Conservation (phyloP, 129 eudicot species). For the Dittrichia graveolens region DNA sequence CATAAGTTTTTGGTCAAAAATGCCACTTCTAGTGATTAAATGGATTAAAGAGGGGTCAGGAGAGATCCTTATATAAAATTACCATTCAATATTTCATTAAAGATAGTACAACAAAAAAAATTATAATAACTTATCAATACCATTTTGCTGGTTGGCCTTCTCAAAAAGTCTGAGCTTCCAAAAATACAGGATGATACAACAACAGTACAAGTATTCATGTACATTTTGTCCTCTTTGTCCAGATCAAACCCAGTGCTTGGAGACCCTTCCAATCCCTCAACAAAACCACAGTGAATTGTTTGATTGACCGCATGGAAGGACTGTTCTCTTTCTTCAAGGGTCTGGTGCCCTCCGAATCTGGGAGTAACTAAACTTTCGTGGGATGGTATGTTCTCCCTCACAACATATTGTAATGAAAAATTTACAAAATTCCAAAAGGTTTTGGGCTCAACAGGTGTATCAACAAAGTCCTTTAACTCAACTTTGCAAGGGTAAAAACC, state of each 20-base stretch:
- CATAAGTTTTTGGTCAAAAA: background rate
- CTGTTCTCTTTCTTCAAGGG: conserved; percentile 74
- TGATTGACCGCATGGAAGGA: conserved; percentile 70
- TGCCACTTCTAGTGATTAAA: background rate
- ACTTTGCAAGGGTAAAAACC: conserved; percentile 73
- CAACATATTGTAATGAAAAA: conserved; percentile 58
- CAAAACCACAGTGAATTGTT: conserved; percentile 94
- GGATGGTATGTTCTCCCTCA: conserved; percentile 46
- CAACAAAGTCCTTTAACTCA: conserved; percentile 54
- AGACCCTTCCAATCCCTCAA: conserved; percentile 65
- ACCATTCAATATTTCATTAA: conserved; percentile 8
- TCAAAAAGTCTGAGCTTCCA: conserved; percentile 95
- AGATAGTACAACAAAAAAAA: background rate
- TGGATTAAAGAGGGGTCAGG: background rate
- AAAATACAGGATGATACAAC: conserved; percentile 97
- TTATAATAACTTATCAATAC: conserved; percentile 38
- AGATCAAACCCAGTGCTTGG: conserved; percentile 80
- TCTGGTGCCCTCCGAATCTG: conserved; percentile 95
- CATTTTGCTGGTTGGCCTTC: conserved; percentile 92
- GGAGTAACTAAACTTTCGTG: conserved; percentile 40
- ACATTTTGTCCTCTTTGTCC: conserved; percentile 61
- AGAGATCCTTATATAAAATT: conserved; percentile 1
- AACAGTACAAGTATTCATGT: conserved; percentile 65
- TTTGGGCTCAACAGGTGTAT: conserved; percentile 61
- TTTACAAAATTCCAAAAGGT: conserved; percentile 51